These are phyloP conservation scores for Eucalyptus curtisii DNA, from an alignment of 345 rosid species.

Conservation along the genomic window DNA sequence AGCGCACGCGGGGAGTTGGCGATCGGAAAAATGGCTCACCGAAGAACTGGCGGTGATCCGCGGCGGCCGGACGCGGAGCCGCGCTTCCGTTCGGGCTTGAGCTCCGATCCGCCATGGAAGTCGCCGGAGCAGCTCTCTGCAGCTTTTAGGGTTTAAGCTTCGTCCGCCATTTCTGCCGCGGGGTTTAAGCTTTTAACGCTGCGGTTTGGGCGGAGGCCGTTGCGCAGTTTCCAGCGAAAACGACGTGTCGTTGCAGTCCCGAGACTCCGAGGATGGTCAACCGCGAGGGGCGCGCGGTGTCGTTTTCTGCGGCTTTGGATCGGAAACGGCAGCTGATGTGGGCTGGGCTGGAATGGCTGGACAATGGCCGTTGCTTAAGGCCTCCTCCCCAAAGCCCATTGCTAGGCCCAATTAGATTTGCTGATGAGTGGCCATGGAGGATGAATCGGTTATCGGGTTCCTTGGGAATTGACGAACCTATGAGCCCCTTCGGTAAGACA, in stretches of 20 bases:
- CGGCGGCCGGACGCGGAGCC: background rate
- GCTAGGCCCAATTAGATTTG: background rate
- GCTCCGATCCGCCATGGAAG: background rate
- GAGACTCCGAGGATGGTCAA: background rate
- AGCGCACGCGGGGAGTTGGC: background rate
- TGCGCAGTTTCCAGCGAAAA: background rate
- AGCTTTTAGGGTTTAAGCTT: background rate
- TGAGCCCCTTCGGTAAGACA: rapidly evolving
- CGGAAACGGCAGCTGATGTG: background rate
- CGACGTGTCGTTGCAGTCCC: background rate
- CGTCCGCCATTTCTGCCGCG: background rate
- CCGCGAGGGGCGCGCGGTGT: background rate
- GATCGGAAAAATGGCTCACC: background rate
- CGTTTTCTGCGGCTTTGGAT: background rate
- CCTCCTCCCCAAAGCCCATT: background rate
- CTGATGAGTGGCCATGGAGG: background rate
- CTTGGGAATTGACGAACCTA: too few relatives aligned
- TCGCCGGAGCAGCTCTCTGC: background rate
- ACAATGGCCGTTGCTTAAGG: background rate
- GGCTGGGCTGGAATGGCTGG: background rate
- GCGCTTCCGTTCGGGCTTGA: background rate
- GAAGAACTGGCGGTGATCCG: background rate
- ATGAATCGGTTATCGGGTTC: too few relatives aligned
- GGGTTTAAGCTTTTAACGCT: background rate
- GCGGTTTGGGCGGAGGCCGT: background rate